These are phyloP conservation scores for Citrus mangshanensis DNA, from an alignment of 345 rosid genomes.

Conservation along the genomic window DNA sequence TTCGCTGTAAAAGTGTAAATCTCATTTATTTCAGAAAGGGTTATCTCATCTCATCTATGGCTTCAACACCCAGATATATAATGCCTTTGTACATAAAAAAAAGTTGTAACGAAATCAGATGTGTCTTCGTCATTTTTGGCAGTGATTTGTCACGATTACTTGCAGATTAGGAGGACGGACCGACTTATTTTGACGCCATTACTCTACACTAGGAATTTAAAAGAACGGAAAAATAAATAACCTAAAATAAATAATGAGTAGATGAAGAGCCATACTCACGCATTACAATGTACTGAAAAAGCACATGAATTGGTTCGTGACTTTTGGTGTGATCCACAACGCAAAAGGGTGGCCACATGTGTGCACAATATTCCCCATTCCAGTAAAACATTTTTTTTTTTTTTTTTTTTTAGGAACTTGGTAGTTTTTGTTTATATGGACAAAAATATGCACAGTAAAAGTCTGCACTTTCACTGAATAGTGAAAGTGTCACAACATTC, in stretches of 20 bases:
- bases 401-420: not conserved
- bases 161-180: not conserved
- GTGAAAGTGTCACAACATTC: no score
- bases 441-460: not conserved
- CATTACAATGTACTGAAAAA: not conserved
- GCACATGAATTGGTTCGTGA: conserved; percentile 1
- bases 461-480: not conserved
- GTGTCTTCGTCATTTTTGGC: not conserved
- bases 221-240: not conserved
- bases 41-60: no score
- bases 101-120: not conserved
- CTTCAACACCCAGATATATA: not conserved
- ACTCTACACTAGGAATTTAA: not conserved
- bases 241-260: not conserved
- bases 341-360: not conserved
- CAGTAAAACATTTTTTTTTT: not conserved
- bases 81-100: no score
- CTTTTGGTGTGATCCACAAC: not conserved
- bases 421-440: not conserved
- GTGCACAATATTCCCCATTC: not conserved
- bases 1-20: not conserved
- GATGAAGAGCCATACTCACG: conserved; percentile 1
- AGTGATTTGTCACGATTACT: not conserved
- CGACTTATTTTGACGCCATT: not conserved
- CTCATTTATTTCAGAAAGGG: not conserved